Evolutionary conservation across 768 basidiomycete genomes (phyloP), one percentile per base, ranked within the genome.

Genomic region (Polyporus arcularius): DNA sequence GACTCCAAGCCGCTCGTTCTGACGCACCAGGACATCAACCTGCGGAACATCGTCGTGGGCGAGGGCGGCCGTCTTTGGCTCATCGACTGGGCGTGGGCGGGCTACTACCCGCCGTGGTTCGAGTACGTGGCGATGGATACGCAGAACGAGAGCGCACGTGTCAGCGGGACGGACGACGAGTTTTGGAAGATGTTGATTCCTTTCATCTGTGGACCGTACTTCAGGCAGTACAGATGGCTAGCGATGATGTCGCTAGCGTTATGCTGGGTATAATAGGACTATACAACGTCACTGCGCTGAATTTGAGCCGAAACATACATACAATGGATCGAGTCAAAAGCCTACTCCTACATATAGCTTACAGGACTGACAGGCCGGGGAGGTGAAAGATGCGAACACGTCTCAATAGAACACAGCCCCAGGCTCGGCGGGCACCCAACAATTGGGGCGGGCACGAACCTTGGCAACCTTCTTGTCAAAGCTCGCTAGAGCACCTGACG

Each of bases 21-120:
- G 16, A 68, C 64, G 6, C 73, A 76, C 54, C 46, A 47, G 7
- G 74, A 75, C 48, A 49, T 75, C 10, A 65, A 69, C 55, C 56
- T 67, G n/a, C 50, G 61, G 6, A 74, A 75, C 55, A 48, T 73
- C 41, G 55, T 74, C 18, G 50, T 74, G 7, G 65, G 58, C n/a
- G 61, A 70, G 4, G 67, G 70, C 41, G 72, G 70, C 1, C 57
- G 56, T 14, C 53, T 75, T 6, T 76, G 73, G 73, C 48, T 75
- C 16, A 64, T 75, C 40, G 75, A 75, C 61, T 75, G 73, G 72
- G 70, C 39, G 0, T 50, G 56, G 15, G 57, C 67, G 3, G 73
- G 74, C 3, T 70, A 58, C 40, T 76, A 68, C 51, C 74, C 74
- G 9, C 57, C 14, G 8, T 76, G 71, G 68, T 65, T 66, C 39